A percentile compares a stretch with the other conserved stretches of the same genome.
phyloP scores from a whole-genome alignment of 495 filamentous ascomycete species.

The Penicillium waksmanii region DNA sequence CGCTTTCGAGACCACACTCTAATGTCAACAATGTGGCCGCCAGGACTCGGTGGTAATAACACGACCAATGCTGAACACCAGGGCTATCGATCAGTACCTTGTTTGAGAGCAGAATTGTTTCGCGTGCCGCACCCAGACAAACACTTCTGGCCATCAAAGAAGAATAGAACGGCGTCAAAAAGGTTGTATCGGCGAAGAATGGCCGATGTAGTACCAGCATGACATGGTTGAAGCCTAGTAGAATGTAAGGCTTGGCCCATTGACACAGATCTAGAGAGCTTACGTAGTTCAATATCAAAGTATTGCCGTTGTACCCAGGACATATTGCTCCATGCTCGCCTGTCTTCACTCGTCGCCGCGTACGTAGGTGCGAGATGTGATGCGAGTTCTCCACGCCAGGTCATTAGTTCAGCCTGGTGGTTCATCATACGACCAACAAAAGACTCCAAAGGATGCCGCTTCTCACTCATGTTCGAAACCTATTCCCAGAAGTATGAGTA shows the following conservation, averaged over 20 bases:
- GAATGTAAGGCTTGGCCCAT: neutral
- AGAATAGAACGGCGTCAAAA: slow-evolving; percentile 21
- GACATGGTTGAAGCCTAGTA: slow-evolving; percentile 17
- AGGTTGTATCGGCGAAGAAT: slow-evolving; percentile 8
- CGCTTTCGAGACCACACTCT: neutral
- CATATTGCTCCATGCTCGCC: neutral
- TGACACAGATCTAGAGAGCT: neutral
- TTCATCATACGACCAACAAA: slow-evolving; percentile 22
- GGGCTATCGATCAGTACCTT: neutral
- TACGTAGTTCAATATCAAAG: slow-evolving; percentile 16
- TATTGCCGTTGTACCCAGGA: slow-evolving; percentile 14
- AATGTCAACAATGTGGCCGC: slow-evolving; percentile 3
- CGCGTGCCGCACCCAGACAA: slow-evolving; percentile 16
- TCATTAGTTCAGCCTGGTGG: slow-evolving; percentile 22
- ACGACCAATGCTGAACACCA: neutral
- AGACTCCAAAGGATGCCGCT: slow-evolving; percentile 1
- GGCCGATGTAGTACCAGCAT: slow-evolving; percentile 21
- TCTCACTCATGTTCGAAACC: slow-evolving; percentile 14
- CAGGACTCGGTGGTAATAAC: slow-evolving; percentile 11
- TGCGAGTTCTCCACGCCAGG: slow-evolving; percentile 17
- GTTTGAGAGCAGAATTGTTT: slow-evolving; percentile 10
- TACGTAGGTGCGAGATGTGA: slow-evolving; percentile 10
- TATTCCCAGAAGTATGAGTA: neutral
- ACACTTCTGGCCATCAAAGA: slow-evolving; percentile 14
- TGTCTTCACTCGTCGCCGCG: neutral